Conservation (phyloP, 2,329 filamentous ascomycete species). For the Penicillium olsonii region DNA sequence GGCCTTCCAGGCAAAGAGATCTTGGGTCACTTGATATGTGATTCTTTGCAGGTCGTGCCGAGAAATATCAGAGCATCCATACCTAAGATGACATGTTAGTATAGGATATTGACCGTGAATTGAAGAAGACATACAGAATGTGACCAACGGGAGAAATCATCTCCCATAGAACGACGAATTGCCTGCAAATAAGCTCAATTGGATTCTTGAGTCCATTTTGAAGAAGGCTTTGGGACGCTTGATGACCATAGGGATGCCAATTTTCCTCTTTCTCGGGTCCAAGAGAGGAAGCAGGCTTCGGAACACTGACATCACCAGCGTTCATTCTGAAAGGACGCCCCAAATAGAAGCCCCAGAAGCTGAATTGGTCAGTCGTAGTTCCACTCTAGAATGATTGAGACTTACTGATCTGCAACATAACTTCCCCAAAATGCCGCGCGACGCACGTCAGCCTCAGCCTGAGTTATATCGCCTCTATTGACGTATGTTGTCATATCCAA, state of each 20-base stretch:
- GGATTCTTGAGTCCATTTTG: slow-evolving; percentile 30
- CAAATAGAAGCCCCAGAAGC: slow-evolving; percentile 47
- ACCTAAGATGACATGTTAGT: slow-evolving; percentile 27
- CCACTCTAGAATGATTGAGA: neutral
- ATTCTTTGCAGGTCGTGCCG: slow-evolving; percentile 41
- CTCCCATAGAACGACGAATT: slow-evolving; percentile 46
- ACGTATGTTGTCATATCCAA: slow-evolving; percentile 45
- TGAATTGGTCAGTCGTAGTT: slow-evolving; percentile 11
- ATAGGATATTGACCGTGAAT: neutral
- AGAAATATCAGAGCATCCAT: slow-evolving; percentile 40
- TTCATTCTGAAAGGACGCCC: slow-evolving; percentile 47
- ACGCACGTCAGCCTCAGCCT: slow-evolving; percentile 43
- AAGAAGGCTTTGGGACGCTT: slow-evolving; percentile 15
- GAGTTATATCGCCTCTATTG: slow-evolving; percentile 40
- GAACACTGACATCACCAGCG: slow-evolving; percentile 43
- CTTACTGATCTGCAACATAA: slow-evolving; percentile 45
- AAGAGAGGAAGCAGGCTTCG: slow-evolving; percentile 36
- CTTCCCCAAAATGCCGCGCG: slow-evolving; percentile 47
- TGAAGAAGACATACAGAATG: slow-evolving; percentile 35
- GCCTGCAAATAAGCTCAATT: slow-evolving; percentile 37
- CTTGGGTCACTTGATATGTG: slow-evolving; percentile 37
- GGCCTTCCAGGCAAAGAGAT: slow-evolving; percentile 45
- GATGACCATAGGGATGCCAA: slow-evolving; percentile 37
- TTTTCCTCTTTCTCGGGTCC: slow-evolving; percentile 27
- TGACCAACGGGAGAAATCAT: slow-evolving; percentile 46